A percentile compares a stretch with the other conserved stretches of the same genome.
Evolutionary conservation across 2,329 filamentous ascomycete genomes (phyloP).

Genomic region (Aspergillus unguis): DNA sequence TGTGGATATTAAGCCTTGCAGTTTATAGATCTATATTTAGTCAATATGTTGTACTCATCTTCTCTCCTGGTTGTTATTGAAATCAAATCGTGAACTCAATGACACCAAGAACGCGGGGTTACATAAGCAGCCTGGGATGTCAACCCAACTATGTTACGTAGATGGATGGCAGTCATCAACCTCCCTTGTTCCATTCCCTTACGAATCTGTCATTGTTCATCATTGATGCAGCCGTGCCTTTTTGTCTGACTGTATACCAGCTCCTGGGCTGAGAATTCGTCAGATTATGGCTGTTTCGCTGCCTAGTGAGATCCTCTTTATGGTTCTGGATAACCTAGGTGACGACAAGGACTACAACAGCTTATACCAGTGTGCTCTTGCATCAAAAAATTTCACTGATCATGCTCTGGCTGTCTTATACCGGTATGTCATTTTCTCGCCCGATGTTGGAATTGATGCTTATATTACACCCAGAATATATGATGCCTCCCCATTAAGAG

Average conservation of each 20-base stretch:
- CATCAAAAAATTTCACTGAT: constrained; percentile 22
- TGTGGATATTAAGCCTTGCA: no score
- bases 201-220: not conserved
- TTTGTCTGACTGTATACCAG: not conserved
- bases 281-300: constrained; percentile 18
- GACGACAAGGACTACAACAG: constrained; percentile 26
- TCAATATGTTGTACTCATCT: no score
- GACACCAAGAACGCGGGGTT: constrained; percentile 17
- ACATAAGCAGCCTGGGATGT: constrained; percentile 17
- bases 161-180: not conserved
- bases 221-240: not conserved
- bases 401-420: constrained; percentile 25
- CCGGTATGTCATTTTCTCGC: constrained; percentile 16
- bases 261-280: not conserved
- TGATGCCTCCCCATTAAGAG: constrained; percentile 45
- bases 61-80: not conserved
- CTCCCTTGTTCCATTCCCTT: not conserved
- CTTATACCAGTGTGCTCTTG: constrained; percentile 27
- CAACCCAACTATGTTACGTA: not conserved
- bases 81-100: not conserved
- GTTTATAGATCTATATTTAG: no score
- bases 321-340: constrained; percentile 25
- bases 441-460: constrained; percentile 3
- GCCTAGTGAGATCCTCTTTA: constrained; percentile 25
- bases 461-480: constrained; percentile 40